phyloP scores from a whole-genome alignment of 2,329 filamentous ascomycete genomes.

The Talaromyces sp. region DNA sequence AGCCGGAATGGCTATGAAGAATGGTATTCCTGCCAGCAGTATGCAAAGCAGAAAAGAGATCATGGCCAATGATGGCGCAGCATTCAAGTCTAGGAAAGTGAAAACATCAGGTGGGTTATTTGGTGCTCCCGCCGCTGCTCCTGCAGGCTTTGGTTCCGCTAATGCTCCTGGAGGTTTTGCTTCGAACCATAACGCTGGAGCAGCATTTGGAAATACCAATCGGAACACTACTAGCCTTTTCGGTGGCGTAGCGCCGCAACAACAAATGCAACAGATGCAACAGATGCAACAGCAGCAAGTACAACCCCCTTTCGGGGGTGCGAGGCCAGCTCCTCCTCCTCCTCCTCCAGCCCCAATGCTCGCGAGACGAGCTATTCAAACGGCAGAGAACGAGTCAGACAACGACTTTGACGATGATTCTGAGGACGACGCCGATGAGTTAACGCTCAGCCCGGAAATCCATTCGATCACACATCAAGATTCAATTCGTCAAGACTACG shows the following conservation, averaged over 20 bases:
- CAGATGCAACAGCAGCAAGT: neutral
- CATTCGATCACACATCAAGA: conserved; percentile 24
- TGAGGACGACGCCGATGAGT: neutral
- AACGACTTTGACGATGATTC: conserved; percentile 2
- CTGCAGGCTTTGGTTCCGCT: neutral
- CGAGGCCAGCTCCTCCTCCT: neutral
- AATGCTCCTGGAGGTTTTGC: neutral
- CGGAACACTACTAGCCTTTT: neutral
- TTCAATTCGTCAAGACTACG: conserved; percentile 36
- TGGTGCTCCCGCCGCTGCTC: neutral
- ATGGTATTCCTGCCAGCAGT: conserved; percentile 18
- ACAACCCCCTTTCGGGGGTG: neutral
- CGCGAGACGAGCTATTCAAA: too few species aligned
- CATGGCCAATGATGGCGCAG: neutral
- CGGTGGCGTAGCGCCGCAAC: neutral
- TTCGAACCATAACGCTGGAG: neutral
- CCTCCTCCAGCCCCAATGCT: too few species aligned
- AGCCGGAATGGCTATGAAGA: conserved; percentile 17
- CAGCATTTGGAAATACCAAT: neutral
- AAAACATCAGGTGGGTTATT: neutral
- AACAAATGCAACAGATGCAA: neutral
- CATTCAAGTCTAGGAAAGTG: neutral
- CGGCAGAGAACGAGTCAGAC: neutral
- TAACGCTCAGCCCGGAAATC: neutral
- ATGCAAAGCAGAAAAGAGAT: conserved; percentile 10